Evolutionary conservation across 202 grass and related monocot species (phyloP), one percentile per base, ranked within the genome.

Genomic region (Schoenoplectus triqueter): DNA sequence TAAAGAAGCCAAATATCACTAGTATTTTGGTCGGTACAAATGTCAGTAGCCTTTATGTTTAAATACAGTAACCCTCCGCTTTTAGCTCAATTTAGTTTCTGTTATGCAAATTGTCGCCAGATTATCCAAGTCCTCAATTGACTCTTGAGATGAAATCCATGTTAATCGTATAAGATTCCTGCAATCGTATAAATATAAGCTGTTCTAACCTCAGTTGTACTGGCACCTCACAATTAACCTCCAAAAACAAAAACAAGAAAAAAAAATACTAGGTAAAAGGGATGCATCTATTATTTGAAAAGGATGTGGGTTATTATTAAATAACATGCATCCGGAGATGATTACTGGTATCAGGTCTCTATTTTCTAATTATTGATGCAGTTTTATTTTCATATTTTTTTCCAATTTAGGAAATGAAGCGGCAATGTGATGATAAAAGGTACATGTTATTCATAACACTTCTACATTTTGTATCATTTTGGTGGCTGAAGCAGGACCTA

Each of bases 391-490:
- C 59, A 20, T 31, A 3, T 70, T 48, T 80, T 80, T 83, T 80
- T 78, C 44, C 1, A 3, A 82, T 92, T 51, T 91, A 99, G 96
- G 96, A 92, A 82, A 99, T 99, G 96, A 99, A 94, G 85, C 91
- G 74, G 11, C 96, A 95, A 45, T 99, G 93, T 87, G 96, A 99
- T 86, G 91, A 94, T 82, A 99, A 99, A 92, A 91, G 93, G 95
- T 98, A 85, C n/a, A 69, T 3, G 73, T 51, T 74, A 52, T 64
- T 85, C 83, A 55, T 66, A 55, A 64, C 42, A 73, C 82, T 82
- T 86, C 6, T 46, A 63, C 2, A 56, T 42, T 44, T 78, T 78
- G 6, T 78, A 59, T 41, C 14, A 78, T 60, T 10, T 77, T 57
- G 22, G 31, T 31, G 31, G 31, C 31, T 31, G 31, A 31, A 31